Percentiles rank a stretch among this genome's conserved stretches.
phyloP scores from a whole-genome alignment of 192 early-diverging fungal species.

The Entomortierella beljakovae region DNA sequence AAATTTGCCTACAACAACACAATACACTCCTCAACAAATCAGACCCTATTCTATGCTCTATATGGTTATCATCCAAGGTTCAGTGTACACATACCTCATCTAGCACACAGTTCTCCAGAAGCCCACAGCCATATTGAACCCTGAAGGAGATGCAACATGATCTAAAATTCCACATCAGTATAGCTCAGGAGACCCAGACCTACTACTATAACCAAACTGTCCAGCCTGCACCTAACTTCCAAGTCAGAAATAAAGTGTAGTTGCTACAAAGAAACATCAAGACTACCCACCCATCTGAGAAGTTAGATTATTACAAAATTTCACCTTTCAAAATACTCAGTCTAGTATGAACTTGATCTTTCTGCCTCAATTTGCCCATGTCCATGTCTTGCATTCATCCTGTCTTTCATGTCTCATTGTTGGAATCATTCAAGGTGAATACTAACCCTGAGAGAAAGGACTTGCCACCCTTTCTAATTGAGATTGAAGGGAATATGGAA shows the following conservation, averaged over 20 bases:
- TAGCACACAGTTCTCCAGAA: not conserved
- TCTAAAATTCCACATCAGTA: constrained; percentile 14
- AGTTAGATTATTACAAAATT: constrained; percentile 23
- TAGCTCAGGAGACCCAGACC: too few relatives aligned
- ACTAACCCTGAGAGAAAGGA: constrained; percentile 3
- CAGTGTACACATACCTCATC: not conserved
- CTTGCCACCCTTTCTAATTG: not conserved
- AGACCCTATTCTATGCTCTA: constrained; percentile 49
- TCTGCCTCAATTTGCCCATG: constrained; percentile 26
- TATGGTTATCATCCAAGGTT: constrained; percentile 49
- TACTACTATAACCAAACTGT: too few relatives aligned
- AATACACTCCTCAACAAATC: too few relatives aligned
- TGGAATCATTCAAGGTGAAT: constrained; percentile 12
- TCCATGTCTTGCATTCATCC: constrained; percentile 52
- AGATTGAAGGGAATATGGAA: constrained; percentile 5
- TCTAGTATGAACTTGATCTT: constrained; percentile 12
- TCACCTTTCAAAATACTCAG: constrained; percentile 35
- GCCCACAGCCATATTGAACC: not conserved
- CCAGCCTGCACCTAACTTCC: too few relatives aligned
- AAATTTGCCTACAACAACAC: constrained; percentile 69
- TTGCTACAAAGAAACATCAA: too few relatives aligned
- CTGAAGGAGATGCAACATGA: constrained; percentile 11
- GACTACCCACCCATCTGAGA: too few relatives aligned
- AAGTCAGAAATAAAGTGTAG: too few relatives aligned
- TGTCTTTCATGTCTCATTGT: constrained; percentile 58